A percentile compares a stretch with the other conserved stretches of the same genome.
Evolutionary conservation across 208 protist genomes (phyloP).

Genomic region (Trypanosoma platydactyli): DNA sequence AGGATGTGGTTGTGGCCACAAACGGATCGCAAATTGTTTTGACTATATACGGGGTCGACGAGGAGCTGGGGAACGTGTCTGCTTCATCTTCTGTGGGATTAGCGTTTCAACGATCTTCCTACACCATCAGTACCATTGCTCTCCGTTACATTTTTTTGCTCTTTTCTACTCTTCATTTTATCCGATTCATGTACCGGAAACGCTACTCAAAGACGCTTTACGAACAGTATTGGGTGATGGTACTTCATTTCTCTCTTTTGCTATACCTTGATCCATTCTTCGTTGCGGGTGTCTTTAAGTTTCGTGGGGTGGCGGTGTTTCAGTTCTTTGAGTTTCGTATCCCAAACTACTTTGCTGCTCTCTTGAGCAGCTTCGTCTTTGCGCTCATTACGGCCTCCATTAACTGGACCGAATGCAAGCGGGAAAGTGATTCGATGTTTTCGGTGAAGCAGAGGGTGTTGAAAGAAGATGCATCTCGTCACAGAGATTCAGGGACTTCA

Average conservation of each 20-base stretch:
- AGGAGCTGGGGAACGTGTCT: constrained; percentile 50
- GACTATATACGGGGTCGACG: constrained; percentile 56
- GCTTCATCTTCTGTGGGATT: constrained; percentile 47
- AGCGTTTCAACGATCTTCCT: constrained; percentile 58
- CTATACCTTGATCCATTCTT: constrained; percentile 74
- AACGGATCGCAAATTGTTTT: constrained; percentile 49
- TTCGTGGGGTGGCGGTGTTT: constrained; percentile 8
- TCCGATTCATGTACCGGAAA: constrained; percentile 53
- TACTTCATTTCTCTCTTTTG: constrained; percentile 48
- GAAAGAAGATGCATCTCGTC: background rate
- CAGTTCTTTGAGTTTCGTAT: constrained; percentile 73
- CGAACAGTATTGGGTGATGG: constrained; percentile 68
- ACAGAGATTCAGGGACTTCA: background rate
- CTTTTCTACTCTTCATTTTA: constrained; percentile 41
- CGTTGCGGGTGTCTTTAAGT: constrained; percentile 44
- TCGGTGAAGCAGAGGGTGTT: background rate
- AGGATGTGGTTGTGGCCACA: constrained; percentile 43
- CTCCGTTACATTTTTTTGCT: constrained; percentile 64
- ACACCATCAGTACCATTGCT: constrained; percentile 65
- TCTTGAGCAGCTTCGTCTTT: constrained; percentile 65
- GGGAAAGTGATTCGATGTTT: background rate
- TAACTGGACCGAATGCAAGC: constrained; percentile 14
- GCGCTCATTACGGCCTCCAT: constrained; percentile 54
- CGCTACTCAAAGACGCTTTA: constrained; percentile 32
- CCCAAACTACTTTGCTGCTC: constrained; percentile 65